Evolutionary conservation across 1,284 basidiomycete genomes (phyloP), one percentile per base, ranked within the genome.

Genomic region (Ganoderma resinaceum): DNA sequence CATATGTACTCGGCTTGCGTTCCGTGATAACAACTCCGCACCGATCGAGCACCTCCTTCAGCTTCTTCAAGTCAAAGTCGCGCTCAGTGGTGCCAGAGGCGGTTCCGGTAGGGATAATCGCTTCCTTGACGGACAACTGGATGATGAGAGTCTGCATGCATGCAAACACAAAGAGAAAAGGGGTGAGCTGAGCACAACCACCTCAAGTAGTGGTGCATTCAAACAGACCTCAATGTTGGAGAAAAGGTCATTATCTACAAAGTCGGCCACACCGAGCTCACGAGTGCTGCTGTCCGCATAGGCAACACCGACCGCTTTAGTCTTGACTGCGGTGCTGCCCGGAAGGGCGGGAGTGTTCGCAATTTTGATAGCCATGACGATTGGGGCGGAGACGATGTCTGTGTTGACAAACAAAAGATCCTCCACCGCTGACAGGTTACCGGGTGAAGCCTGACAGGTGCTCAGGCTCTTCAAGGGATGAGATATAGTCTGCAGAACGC

Each of bases 101-200:
- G 3, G 91, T 92, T n/a, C 91, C 90, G 0, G 87, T 88, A 0
- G 90, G 85, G 43, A 93, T 83, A 67, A 93, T 86, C 38, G 95
- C 96, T 80, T 99, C 98, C 79, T 99, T 99, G 57, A 97, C 95
- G 2, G 95, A 97, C 1, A 99, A 88, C 80, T 99, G 98, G 70
- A 99, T 99, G 60, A 99, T 84, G 18, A 99, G 87, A 3, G 95
- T 97, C 95, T 98, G 71, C 16, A 62, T 59, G 53, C 59, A 35
- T 31, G 49, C 23, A 31, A 23, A n/a, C 23, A 38, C n/a, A 35
- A 16, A 35, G 18, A 62, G 43, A 66, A 37, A 68, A 9, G 40
- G 26, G 37, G 59, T 43, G 42, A 63, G 66, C 31, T 46, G 2
- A 40, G 62, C 29, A 42, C 43, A 20, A 66, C 16, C 3, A 37